Conservation (phyloP, 192 early-diverging fungal species). For the Diversispora eburnea region DNA sequence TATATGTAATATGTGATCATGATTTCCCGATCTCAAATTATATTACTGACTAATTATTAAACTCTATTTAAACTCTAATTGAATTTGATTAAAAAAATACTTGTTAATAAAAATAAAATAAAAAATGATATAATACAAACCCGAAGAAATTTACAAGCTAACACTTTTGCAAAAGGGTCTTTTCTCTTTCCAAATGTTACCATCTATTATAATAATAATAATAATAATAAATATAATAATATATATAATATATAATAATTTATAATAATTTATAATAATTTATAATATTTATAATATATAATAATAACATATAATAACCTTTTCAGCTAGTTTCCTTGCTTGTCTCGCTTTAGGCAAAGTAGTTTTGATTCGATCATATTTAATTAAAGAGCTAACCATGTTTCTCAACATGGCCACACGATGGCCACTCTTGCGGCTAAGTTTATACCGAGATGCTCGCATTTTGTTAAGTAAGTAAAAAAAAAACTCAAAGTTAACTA, state of each 20-base stretch:
- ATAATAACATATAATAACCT: slow-evolving; percentile 41
- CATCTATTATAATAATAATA: slow-evolving; percentile 61
- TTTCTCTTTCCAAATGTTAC: slow-evolving; percentile 81
- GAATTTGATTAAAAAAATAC: neutral
- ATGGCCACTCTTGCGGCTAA: slow-evolving; percentile 63
- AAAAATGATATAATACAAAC: slow-evolving; percentile 35
- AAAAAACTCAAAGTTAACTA: neutral
- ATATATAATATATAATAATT: neutral
- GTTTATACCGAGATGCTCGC: slow-evolving; percentile 35
- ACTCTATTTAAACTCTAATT: too few species aligned
- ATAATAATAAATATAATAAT: neutral
- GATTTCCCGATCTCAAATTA: too few species aligned
- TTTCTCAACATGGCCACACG: slow-evolving; percentile 78
- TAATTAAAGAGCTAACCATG: slow-evolving; percentile 78
- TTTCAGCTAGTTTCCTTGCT: slow-evolving; percentile 79
- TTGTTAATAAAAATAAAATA: neutral
- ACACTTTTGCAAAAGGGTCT: slow-evolving; percentile 53
- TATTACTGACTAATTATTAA: too few species aligned
- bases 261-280: neutral
- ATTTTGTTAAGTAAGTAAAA: neutral
- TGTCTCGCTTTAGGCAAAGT: slow-evolving; percentile 92
- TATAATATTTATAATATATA: neutral
- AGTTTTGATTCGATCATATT: slow-evolving; percentile 88
- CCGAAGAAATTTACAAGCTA: slow-evolving; percentile 53
- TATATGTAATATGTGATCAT: too few species aligned